Evolutionary conservation across 148 eudicot species (phyloP), one percentile per base, ranked within the genome.

Genomic region (Polygonum maritimum): DNA sequence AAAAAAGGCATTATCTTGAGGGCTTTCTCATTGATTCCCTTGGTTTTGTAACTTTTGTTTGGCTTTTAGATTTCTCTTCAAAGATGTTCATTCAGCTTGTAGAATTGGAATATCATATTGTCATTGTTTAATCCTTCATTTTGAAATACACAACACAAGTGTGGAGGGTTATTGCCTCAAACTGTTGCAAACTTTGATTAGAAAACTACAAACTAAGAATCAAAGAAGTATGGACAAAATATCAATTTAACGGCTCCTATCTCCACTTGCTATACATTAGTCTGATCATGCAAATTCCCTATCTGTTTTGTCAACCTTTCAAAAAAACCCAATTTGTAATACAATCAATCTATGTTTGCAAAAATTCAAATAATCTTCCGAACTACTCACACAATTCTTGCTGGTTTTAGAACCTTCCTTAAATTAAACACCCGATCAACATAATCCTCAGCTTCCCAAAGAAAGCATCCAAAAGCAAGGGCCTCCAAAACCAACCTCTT

Each of bases 401-500:
- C 12, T 31, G 38, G 31, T 38, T 33, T 22, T 1, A 62, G 12
- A 16, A 11, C 26, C 69, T 87, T 88, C 75, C 82, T 76, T 35
- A 92, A 92, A 81, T 80, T 85, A 82, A 89, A 89, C 48, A 85
- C 83, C 70, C 62, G 35, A 31, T 76, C 79, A 75, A 92, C 90
- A 75, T 72, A 83, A 21, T 85, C 87, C 74, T 95, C 98, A 6
- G 90, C 78, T 21, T 94, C 97, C 97, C 97, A 92, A 18, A 94
- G 85, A 69, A 90, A 95, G n/a, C 90, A 83, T 31, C 98, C 98
- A 69, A 95, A 89, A 47, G 96, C 96, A 54, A 95, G 80, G 12
- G 89, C 98, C 83, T 95, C 98, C 83, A 90, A 78, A 76, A 87
- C 84, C 78, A 94, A 81, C 79, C 98, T 88, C 87, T 89, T 90